A percentile compares a stretch with the other conserved stretches of the same genome.
These are phyloP conservation scores for Silene conica DNA, from an alignment of 148 eudicot species.

Conservation along the genomic window DNA sequence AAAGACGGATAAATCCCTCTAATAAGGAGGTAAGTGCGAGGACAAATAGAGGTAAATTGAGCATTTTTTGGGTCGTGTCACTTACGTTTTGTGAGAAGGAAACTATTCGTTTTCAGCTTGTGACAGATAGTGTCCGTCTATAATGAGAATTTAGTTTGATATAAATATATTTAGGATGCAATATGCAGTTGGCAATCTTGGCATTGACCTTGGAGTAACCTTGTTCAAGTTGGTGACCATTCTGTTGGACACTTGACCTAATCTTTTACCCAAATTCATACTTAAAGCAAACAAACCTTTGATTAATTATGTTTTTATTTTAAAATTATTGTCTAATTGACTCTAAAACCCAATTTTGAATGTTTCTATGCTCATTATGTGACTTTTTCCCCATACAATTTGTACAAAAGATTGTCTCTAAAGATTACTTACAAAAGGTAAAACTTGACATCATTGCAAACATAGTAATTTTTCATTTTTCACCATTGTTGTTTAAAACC, in stretches of 20 bases:
- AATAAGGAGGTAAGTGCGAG: too few species aligned
- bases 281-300: background rate
- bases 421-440: background rate
- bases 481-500: too few species aligned
- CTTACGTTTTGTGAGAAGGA: too few species aligned
- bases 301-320: background rate
- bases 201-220: background rate
- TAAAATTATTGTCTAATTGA: background rate
- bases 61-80: too few species aligned
- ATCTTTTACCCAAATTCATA: background rate
- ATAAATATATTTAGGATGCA: background rate
- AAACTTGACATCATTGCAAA: too few species aligned
- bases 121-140: too few species aligned
- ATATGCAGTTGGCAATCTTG: background rate
- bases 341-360: background rate
- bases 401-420: background rate
- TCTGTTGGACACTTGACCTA: constrained; percentile 2
- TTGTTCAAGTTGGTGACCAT: background rate
- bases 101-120: too few species aligned
- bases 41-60: too few species aligned
- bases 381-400: background rate
- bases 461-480: too few species aligned
- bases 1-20: too few species aligned
- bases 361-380: background rate
- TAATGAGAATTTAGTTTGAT: too few species aligned